These are phyloP conservation scores for Metschnikowia similis DNA, from an alignment of 805 yeast genomes.

Conservation along the genomic window DNA sequence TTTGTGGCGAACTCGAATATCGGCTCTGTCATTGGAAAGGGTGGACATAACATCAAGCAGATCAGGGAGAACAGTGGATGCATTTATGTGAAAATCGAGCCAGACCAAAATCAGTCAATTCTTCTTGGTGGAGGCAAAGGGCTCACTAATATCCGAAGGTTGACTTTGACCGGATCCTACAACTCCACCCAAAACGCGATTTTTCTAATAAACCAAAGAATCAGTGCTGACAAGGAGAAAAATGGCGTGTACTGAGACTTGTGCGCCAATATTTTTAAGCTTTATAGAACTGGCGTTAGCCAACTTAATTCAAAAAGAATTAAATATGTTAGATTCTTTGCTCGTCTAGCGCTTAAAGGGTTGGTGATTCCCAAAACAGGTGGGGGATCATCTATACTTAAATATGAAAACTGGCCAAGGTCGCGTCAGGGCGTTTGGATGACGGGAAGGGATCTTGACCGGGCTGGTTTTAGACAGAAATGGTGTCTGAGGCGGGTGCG, in stretches of 20 bases:
- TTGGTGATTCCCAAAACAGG: too few species aligned
- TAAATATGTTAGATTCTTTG: too few species aligned
- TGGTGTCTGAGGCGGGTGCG: too few species aligned
- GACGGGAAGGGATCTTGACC: too few species aligned
- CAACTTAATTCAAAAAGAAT: neutral
- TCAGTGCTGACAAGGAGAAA: constrained; percentile 60
- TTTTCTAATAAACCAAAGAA: constrained; percentile 65
- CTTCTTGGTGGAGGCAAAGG: constrained; percentile 44
- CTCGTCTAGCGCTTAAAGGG: too few species aligned
- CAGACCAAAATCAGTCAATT: constrained; percentile 49
- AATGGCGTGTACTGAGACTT: constrained; percentile 21
- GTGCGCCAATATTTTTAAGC: neutral
- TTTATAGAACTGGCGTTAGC: neutral
- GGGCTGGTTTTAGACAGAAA: too few species aligned
- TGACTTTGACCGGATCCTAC: constrained; percentile 64
- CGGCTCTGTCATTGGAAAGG: constrained; percentile 82
- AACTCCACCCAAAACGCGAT: constrained; percentile 70
- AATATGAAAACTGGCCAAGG: too few species aligned
- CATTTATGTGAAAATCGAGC: constrained; percentile 68
- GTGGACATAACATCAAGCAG: constrained; percentile 77
- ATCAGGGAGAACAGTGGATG: constrained; percentile 70
- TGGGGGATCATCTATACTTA: too few species aligned
- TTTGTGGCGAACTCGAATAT: constrained; percentile 74
- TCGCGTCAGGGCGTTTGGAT: too few species aligned
- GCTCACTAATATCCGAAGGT: constrained; percentile 45